Evolutionary conservation across 768 basidiomycete genomes (phyloP), one percentile per base, ranked within the genome.

Genomic region (Suillus subaureus): DNA sequence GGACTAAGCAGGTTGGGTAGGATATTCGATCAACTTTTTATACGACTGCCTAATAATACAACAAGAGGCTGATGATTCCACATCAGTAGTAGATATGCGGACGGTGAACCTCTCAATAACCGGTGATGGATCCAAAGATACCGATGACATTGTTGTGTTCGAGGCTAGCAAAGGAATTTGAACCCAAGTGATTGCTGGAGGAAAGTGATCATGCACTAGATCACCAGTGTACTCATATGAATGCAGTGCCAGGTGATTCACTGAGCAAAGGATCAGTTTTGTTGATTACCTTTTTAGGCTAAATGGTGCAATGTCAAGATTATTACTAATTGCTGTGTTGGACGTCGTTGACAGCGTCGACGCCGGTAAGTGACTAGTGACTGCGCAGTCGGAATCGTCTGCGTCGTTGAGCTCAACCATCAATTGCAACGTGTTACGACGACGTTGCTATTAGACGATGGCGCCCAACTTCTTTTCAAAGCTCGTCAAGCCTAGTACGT

Each of bases 401-500:
- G 26, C 8, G 18, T 54, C 51, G 16, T 52, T 18, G 52, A 31
- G 28, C 52, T 54, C 52, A 54, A 31, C 52, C 56, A 57, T 57
- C 56, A 58, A 58, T 37, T 58, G n/a, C 56, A 39, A 9, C 23
- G 11, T 55, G 31, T 55, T 9, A 21, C 33, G 3, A 23, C 56
- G 13, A 26, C 56, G 15, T 9, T 40, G 39, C 31, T 60, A 18
- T 26, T 35, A 35, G 61, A 21, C 54, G 11, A 76, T 77, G 75
- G 69, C 75, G 0, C 61, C 77, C 21, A 70, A 69, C 33, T 77
- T 77, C 68, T 73, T 77, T 61, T 60, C 75, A 45, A 77, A 77
- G 61, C 71, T 77, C 47, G 73, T 77, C 60, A 73, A 67, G 35
- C 67, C 64, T n/a, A 51, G 26, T 51, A n/a, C 74, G 0, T 61